Evolutionary conservation across 75 land plant species (phyloP), one percentile per base, ranked within the genome.

Genomic region (Larix kaempferi): DNA sequence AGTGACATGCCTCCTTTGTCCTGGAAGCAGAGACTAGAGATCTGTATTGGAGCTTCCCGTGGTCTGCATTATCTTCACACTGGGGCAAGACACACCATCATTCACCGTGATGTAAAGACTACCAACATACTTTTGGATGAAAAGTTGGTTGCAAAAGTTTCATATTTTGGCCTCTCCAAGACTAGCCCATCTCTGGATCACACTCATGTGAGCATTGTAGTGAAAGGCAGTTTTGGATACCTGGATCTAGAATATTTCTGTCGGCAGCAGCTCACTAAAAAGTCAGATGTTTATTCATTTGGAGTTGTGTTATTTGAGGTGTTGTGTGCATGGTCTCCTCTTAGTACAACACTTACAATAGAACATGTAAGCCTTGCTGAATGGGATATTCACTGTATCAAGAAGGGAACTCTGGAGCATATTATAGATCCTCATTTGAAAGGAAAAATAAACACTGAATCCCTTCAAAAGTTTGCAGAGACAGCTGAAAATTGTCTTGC

Each of bases 221-320:
- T 81, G 74, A 81, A 81, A 73, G 82, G 82, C 10, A 81, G 82
- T 39, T 81, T 66, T 44, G 65, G 81, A 76, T 22, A 79, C 25
- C 39, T 84, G 26, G 86, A 84, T 63, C 86, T 80, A 3, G 85
- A 84, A 72, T 84, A 84, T 52, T 84, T 84, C 79, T 35, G 49
- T 29, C 77, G 59, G 74, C 73, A 27, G 44, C 80, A 59, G 59
- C 62, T 82, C 23, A 76, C 83, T 2, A 74, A 77, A 7, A 77
- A 78, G 26, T 57, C 64, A 23, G 83, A 82, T 59, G 83, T 82
- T 26, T 82, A 82, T 80, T 78, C 80, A 49, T 82, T 82, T 57
- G 83, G 83, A 37, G 83, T 82, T 21, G 79, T 82, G 61, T 52
- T 80, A 64, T 61, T 80, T 27, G 81, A 80, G 65, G 82, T 80